Conservation (phyloP, 2,329 filamentous ascomycete genomes). For the Trichoderma oligosporum region DNA sequence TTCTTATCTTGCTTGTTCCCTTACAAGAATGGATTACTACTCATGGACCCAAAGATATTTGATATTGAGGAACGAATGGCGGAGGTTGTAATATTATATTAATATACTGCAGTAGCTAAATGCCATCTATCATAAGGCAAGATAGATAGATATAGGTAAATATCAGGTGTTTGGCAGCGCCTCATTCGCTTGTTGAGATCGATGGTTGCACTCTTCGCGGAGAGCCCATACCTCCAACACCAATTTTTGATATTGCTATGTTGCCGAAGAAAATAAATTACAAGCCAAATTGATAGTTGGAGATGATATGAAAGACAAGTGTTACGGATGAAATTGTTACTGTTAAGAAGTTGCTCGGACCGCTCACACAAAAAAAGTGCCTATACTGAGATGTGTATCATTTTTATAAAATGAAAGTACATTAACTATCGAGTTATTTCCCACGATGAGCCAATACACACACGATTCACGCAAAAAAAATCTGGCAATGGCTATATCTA, state of each 20-base stretch:
- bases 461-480: too few species aligned
- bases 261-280: conserved; percentile 44
- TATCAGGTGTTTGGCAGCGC: conserved; percentile 48
- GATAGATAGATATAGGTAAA: too few species aligned
- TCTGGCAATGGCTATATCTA: too few species aligned
- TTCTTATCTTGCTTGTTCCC: too few species aligned
- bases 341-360: conserved; percentile 52
- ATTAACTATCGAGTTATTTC: too few species aligned
- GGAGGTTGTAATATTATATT: too few species aligned
- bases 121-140: too few species aligned
- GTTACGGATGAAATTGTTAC: conserved; percentile 52
- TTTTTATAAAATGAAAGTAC: too few species aligned
- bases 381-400: conserved; percentile 55
- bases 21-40: too few species aligned
- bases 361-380: conserved; percentile 47
- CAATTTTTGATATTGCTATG: conserved; percentile 44
- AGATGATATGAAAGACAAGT: conserved; percentile 44
- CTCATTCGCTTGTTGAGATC: conserved; percentile 52
- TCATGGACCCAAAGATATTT: too few species aligned
- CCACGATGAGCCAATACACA: conserved; percentile 37
- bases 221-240: conserved; percentile 46
- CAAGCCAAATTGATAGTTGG: conserved; percentile 51
- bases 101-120: too few species aligned
- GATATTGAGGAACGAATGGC: too few species aligned
- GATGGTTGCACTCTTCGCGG: conserved; percentile 50